These are phyloP conservation scores for Clarireedia paspali DNA, from an alignment of 2,329 filamentous ascomycete genomes.

Conservation along the genomic window DNA sequence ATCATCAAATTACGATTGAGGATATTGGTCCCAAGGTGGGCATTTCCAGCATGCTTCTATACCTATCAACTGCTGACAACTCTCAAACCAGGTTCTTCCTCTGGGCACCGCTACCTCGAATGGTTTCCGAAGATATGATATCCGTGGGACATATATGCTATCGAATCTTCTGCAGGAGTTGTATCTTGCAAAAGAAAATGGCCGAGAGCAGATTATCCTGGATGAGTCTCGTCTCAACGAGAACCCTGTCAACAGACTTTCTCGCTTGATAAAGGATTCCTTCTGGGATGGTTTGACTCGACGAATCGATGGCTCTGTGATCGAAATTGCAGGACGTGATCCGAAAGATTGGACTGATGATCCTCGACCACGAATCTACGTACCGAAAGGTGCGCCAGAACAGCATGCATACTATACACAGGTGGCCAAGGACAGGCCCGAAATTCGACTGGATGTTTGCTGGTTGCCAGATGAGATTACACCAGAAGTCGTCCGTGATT, in stretches of 20 bases:
- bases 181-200: slow-evolving; percentile 83
- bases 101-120: slow-evolving; percentile 80
- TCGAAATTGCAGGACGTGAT: slow-evolving; percentile 79
- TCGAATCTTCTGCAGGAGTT: slow-evolving; percentile 95
- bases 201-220: slow-evolving; percentile 80
- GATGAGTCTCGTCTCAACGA: slow-evolving; percentile 89
- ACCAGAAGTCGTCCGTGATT: slow-evolving; percentile 68
- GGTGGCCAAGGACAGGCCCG: slow-evolving; percentile 69
- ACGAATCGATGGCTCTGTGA: slow-evolving; percentile 79
- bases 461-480: slow-evolving; percentile 71
- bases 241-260: slow-evolving; percentile 84
- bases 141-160: slow-evolving; percentile 94
- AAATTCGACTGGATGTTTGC: slow-evolving; percentile 81
- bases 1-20: slow-evolving; percentile 97
- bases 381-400: slow-evolving; percentile 75
- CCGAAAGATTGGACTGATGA: slow-evolving; percentile 94
- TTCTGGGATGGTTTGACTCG: slow-evolving; percentile 93
- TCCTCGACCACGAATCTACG: slow-evolving; percentile 83
- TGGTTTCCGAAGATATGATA: slow-evolving; percentile 79
- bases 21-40: slow-evolving; percentile 82
- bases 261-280: slow-evolving; percentile 76
- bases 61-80: background rate
- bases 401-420: slow-evolving; percentile 85
- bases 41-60: background rate
- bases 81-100: slow-evolving; percentile 56